Evolutionary conservation across 176 grass and related monocot genomes (phyloP).

Genomic region (Themeda triandra): DNA sequence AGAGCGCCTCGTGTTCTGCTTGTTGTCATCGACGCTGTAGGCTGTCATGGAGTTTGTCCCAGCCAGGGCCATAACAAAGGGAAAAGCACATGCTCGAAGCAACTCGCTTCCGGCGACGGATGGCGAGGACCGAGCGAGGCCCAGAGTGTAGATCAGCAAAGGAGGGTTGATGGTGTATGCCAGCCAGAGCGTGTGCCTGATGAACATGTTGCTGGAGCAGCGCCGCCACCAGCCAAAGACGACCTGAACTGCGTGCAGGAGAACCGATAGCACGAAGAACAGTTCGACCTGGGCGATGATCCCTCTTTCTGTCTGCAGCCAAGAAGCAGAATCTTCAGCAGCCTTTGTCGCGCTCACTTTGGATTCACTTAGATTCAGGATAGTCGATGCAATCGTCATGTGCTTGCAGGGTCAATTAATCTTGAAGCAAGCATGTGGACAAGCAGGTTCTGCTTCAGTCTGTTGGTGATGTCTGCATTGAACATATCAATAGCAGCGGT

Average conservation of each 20-base stretch:
- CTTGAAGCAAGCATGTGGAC: no score
- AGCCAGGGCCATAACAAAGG: background rate
- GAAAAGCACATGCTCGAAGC: background rate
- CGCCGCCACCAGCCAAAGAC: background rate
- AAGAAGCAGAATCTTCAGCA: no score
- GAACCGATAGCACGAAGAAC: background rate
- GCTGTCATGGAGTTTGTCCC: background rate
- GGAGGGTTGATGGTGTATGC: background rate
- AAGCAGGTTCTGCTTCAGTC: no score
- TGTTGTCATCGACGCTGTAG: background rate
- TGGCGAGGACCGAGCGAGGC: background rate
- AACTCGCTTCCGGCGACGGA: background rate
- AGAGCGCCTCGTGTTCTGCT: no score
- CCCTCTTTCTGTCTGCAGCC: background rate
- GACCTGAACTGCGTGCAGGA: background rate
- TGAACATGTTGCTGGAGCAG: background rate
- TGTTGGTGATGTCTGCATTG: no score
- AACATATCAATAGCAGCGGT: no score
- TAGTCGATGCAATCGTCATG: no score
- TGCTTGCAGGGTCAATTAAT: no score
- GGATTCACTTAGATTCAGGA: no score
- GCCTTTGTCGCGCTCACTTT: no score
- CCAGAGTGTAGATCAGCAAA: background rate
- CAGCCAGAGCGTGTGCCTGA: background rate
- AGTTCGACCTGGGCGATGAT: background rate